Evolutionary conservation across 2,329 filamentous ascomycete genomes (phyloP), one percentile per base, ranked within the genome.

Genomic region (Trichoderma atroviride): DNA sequence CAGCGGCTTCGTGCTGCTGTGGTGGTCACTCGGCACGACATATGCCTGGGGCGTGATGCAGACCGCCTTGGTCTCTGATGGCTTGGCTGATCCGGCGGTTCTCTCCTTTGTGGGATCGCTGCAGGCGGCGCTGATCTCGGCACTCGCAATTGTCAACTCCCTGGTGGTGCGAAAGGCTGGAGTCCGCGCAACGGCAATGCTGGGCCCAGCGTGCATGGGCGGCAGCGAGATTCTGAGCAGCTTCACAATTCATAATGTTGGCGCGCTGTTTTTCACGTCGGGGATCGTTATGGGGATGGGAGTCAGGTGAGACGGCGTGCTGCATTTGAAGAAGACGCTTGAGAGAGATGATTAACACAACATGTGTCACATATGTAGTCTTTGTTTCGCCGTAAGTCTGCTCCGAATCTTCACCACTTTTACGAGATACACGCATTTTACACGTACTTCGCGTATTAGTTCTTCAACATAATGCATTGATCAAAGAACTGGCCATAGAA

Each of bases 41-140:
- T 88, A 88, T 72, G 83, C 81, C 70, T 90, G 88, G 87, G 88
- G 88, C 7, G 82, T 91, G 0, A 79, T 89, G 29, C 88, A 91
- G 75, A 81, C 82, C 2, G 87, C 84, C 0, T 80, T 90, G 0
- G 82, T 89, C 0, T 77, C 83, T 40, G 76, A 83, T 22, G 79
- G 80, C 0, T 76, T 88, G 0, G 81, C 83, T 0, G 81, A 82
- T 0, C 79, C 86, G 0, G 83, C 84, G 0, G 88, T 84, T 0
- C 77, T 90, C 13, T 84, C 86, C 0, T 90, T 88, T 70, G 85
- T 90, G 5, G 88, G 88, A 0, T 86, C 84, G 0, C 75, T 84
- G 0, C 83, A 83, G 0, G 75, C 84, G 0, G 83, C 84, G 0
- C 81, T 83, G 65, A 83, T 86, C 43, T 83, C 84, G 0, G 79